Evolutionary conservation across 768 basidiomycete species (phyloP).

Genomic region (Boletus rex-veris): DNA sequence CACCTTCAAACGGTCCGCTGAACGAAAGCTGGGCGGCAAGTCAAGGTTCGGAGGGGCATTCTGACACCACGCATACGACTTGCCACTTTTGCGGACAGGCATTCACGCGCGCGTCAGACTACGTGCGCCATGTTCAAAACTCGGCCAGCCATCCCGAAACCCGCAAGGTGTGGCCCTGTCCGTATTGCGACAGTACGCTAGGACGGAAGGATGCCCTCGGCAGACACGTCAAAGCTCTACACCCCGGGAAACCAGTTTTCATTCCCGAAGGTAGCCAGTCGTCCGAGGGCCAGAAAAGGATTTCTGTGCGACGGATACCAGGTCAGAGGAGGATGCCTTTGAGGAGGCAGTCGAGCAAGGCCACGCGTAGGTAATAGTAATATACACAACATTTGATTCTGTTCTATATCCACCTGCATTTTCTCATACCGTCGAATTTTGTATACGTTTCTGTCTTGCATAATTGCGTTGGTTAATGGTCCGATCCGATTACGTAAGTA

Average conservation of each 20-base stretch:
- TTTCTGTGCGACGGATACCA: background rate
- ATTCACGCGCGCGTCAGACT: conserved; percentile 23
- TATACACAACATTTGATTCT: background rate
- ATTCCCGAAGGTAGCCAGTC: background rate
- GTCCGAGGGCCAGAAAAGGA: background rate
- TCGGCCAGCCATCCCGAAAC: conserved; percentile 22
- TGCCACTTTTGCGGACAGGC: conserved; percentile 15
- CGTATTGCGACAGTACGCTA: conserved; percentile 15
- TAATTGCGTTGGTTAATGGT: no score
- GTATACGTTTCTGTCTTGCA: background rate
- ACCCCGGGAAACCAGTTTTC: background rate
- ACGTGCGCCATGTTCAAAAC: conserved; percentile 21
- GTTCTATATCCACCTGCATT: background rate
- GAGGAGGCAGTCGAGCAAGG: conserved; percentile 8
- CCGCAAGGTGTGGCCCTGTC: conserved; percentile 25
- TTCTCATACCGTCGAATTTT: background rate
- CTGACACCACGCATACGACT: background rate
- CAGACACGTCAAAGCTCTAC: conserved; percentile 21
- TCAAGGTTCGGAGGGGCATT: background rate
- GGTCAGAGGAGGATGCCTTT: conserved; percentile 4
- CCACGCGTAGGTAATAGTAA: background rate
- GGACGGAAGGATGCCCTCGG: conserved; percentile 27
- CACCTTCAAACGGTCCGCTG: background rate
- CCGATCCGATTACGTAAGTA: conserved; percentile 17
- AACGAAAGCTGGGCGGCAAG: background rate